Evolutionary conservation across 1,284 basidiomycete species (phyloP).

Genomic region (Gymnopus androsaceus): DNA sequence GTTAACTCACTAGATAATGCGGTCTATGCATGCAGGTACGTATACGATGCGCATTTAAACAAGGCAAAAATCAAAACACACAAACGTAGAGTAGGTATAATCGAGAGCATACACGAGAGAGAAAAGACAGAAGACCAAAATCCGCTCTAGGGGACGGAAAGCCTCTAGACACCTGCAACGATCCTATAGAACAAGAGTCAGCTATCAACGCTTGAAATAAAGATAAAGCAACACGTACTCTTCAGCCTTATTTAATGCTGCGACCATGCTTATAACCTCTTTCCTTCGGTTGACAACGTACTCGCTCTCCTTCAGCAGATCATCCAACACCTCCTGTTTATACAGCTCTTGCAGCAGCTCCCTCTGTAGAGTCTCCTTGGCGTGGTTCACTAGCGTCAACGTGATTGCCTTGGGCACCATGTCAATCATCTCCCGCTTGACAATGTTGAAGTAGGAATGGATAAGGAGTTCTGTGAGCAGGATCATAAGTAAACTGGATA

Average conservation of each 20-base stretch:
- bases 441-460: slow-evolving; percentile 93
- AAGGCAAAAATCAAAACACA: background rate
- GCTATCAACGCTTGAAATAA: background rate
- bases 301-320: slow-evolving; percentile 91
- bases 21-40: too few relatives aligned
- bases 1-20: too few relatives aligned
- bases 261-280: slow-evolving; percentile 88
- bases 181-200: slow-evolving; percentile 24
- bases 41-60: too few relatives aligned
- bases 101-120: slow-evolving; percentile 8
- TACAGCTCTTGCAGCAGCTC: slow-evolving; percentile 89
- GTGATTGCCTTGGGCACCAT: slow-evolving; percentile 99
- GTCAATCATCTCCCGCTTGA: slow-evolving; percentile 99
- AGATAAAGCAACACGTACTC: slow-evolving; percentile 58
- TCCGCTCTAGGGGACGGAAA: too few relatives aligned
- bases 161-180: slow-evolving; percentile 30
- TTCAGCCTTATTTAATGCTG: slow-evolving; percentile 89
- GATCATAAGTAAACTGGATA: background rate
- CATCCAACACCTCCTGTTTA: slow-evolving; percentile 90
- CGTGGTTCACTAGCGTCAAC: slow-evolving; percentile 87
- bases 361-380: slow-evolving; percentile 91
- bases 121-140: too few relatives aligned
- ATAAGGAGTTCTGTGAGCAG: slow-evolving; percentile 76
- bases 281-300: slow-evolving; percentile 82
- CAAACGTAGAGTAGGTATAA: slow-evolving; percentile 8